phyloP scores from a whole-genome alignment of 805 yeast species.

The Wickerhamiella siamensis region DNA sequence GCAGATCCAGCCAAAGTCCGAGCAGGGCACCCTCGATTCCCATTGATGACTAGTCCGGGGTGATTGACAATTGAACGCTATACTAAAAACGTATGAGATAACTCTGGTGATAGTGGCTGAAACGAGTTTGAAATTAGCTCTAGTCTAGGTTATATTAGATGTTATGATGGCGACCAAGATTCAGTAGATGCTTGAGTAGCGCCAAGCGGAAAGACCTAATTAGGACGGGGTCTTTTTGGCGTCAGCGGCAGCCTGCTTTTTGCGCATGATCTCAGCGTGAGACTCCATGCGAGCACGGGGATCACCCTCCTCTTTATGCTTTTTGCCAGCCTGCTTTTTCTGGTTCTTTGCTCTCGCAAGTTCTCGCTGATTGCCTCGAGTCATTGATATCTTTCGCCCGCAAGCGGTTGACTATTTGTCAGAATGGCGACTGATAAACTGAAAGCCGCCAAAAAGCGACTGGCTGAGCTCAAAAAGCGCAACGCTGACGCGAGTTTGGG shows the following conservation, averaged over 20 bases:
- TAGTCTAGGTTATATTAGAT: too few relatives aligned
- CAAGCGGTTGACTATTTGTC: not conserved
- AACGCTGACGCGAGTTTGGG: not conserved
- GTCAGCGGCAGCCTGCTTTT: slow-evolving; percentile 69
- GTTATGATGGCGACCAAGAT: too few relatives aligned
- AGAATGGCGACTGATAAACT: slow-evolving; percentile 32
- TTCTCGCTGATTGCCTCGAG: slow-evolving; percentile 95
- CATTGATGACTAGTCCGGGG: not conserved
- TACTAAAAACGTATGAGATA: too few relatives aligned
- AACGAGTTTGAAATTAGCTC: too few relatives aligned
- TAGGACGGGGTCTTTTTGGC: slow-evolving; percentile 22
- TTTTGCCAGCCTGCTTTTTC: slow-evolving; percentile 53
- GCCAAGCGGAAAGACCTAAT: too few relatives aligned
- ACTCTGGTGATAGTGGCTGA: too few relatives aligned
- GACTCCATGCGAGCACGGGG: slow-evolving; percentile 72
- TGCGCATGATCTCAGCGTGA: slow-evolving; percentile 83
- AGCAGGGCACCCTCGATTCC: not conserved
- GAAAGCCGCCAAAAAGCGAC: slow-evolving; percentile 61
- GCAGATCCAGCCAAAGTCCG: not conserved
- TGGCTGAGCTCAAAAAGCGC: slow-evolving; percentile 45
- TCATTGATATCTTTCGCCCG: too few relatives aligned
- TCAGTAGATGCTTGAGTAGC: too few relatives aligned
- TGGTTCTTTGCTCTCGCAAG: slow-evolving; percentile 76
- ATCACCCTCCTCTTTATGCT: slow-evolving; percentile 69
- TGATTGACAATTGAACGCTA: too few relatives aligned